phyloP scores from a whole-genome alignment of 768 basidiomycete genomes.

The Termitomyces sp. region DNA sequence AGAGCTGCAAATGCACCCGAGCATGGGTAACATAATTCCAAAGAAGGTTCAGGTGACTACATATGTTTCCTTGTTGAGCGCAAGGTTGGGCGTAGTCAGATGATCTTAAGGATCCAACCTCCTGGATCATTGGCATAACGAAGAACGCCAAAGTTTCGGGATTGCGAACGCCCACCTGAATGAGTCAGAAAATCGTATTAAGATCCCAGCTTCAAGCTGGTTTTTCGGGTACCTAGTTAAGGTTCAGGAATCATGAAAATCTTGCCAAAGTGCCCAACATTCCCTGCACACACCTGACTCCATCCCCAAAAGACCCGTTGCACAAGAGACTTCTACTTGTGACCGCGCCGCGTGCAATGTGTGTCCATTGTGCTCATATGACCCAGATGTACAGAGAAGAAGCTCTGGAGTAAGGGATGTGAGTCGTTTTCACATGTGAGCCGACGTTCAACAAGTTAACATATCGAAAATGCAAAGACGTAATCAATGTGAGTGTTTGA shows the following conservation, averaged over 20 bases:
- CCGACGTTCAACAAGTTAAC: background rate
- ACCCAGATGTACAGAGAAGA: background rate
- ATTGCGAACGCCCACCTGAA: background rate
- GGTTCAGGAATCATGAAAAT: background rate
- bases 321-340: constrained; percentile 1
- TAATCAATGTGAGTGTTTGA: background rate
- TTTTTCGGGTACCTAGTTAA: background rate
- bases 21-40: constrained; percentile 1
- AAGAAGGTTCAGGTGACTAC: constrained; percentile 1
- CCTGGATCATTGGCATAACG: background rate
- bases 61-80: background rate
- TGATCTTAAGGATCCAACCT: background rate
- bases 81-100: constrained; percentile 2
- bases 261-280: background rate
- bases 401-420: background rate
- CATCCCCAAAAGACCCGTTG: too few relatives aligned
- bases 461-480: background rate
- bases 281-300: background rate
- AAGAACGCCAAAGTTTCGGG: background rate
- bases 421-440: constrained; percentile 6
- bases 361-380: constrained; percentile 6
- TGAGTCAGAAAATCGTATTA: background rate
- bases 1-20: constrained; percentile 1
- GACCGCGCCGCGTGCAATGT: constrained; percentile 5
- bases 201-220: background rate